Evolutionary conservation across 2,329 filamentous ascomycete genomes (phyloP).

Genomic region (Cytospora chrysosperma): DNA sequence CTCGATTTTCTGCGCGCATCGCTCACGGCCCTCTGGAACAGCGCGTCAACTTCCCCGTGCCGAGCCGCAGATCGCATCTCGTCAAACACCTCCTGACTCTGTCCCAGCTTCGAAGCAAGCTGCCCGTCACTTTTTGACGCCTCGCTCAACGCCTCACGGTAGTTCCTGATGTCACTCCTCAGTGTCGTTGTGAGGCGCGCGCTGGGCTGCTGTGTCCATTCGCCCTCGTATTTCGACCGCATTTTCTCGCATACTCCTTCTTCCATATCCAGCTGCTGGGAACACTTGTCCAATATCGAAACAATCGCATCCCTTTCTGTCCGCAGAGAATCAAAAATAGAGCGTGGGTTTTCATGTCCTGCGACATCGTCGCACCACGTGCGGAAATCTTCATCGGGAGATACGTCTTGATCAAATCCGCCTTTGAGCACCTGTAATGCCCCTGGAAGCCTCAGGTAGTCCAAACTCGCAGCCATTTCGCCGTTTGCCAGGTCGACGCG

Average conservation of each 20-base stretch:
- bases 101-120: conserved; percentile 77
- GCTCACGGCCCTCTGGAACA: conserved; percentile 85
- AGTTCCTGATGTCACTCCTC: conserved; percentile 81
- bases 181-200: conserved; percentile 84
- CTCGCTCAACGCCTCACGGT: conserved; percentile 85
- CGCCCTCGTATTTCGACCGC: conserved; percentile 91
- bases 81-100: conserved; percentile 86
- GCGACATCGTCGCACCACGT: conserved; percentile 93
- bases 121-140: conserved; percentile 83
- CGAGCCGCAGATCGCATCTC: conserved; percentile 92
- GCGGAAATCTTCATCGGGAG: conserved; percentile 86
- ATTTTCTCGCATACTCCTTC: conserved; percentile 99
- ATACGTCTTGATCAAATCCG: conserved; percentile 84
- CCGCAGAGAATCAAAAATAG: conserved; percentile 76
- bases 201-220: conserved; percentile 98
- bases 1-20: conserved; percentile 69
- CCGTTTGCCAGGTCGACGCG: conserved; percentile 88
- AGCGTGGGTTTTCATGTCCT: conserved; percentile 74
- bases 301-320: conserved; percentile 75
- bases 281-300: conserved; percentile 71
- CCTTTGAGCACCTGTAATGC: conserved; percentile 91
- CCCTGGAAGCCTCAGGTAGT: conserved; percentile 87
- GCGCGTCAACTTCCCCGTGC: conserved; percentile 78
- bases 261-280: conserved; percentile 91
- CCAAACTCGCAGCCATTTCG: conserved; percentile 92